Conservation (phyloP, 345 rosid genomes). For the Eucalyptus regnans region DNA sequence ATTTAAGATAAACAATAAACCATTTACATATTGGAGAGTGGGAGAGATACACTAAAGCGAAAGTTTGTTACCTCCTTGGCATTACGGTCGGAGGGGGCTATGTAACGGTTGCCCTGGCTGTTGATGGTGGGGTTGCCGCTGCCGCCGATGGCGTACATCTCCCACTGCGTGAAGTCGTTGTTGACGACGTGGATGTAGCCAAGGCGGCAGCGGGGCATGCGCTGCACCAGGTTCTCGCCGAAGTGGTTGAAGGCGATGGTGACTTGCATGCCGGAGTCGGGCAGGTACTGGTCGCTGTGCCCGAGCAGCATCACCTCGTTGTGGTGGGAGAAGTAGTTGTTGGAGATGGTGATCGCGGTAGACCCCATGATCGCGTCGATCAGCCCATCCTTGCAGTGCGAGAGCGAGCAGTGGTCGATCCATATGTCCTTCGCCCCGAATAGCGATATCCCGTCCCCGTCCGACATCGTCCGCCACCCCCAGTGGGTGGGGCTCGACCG, state of each 20-base stretch:
- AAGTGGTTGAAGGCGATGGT: slow-evolving; percentile 97
- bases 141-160: slow-evolving; percentile 98
- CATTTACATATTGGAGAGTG: neutral
- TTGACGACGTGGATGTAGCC: slow-evolving; percentile 96
- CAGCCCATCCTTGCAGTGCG: slow-evolving; percentile 88
- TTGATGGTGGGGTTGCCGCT: slow-evolving; percentile 94
- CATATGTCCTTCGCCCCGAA: slow-evolving; percentile 89
- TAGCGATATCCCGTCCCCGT: slow-evolving; percentile 93
- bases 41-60: neutral
- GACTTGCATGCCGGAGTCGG: slow-evolving; percentile 92
- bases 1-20: neutral
- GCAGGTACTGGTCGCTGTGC: slow-evolving; percentile 77
- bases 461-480: slow-evolving; percentile 71
- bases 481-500: slow-evolving; percentile 84
- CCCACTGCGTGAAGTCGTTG: slow-evolving; percentile 91
- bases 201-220: slow-evolving; percentile 89
- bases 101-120: slow-evolving; percentile 92
- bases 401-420: slow-evolving; percentile 93
- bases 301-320: slow-evolving; percentile 96
- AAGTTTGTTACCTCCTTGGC: slow-evolving; percentile 73
- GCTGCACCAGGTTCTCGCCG: slow-evolving; percentile 76
- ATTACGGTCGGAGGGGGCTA: slow-evolving; percentile 60
- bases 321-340: slow-evolving; percentile 91
- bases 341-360: slow-evolving; percentile 86
- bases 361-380: slow-evolving; percentile 96